Percentiles rank a stretch among this genome's conserved stretches.
Conservation (phyloP, 2,329 filamentous ascomycete genomes). For the Hortaea werneckii region DNA sequence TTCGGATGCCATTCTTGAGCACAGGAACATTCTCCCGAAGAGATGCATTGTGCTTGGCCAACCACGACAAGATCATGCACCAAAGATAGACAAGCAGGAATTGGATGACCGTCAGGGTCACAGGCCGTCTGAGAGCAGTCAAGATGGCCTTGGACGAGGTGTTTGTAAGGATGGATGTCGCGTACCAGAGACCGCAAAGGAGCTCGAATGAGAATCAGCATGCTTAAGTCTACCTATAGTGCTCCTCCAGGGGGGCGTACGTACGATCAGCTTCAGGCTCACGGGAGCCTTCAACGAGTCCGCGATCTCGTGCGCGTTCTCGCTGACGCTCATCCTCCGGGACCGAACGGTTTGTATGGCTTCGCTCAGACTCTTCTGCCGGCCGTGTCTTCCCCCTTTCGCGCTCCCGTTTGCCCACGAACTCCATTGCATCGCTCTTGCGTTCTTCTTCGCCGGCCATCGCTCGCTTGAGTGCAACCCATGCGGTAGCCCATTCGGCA, state of each 20-base stretch:
- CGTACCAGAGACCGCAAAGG: constrained; percentile 86
- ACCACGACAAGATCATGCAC: constrained; percentile 69
- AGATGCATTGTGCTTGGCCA: constrained; percentile 61
- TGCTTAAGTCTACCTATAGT: not conserved
- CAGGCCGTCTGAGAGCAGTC: constrained; percentile 79
- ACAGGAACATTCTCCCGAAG: constrained; percentile 65
- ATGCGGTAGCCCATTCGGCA: constrained; percentile 23
- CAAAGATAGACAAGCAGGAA: constrained; percentile 86
- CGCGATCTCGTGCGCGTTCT: constrained; percentile 87
- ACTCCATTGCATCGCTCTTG: constrained; percentile 31
- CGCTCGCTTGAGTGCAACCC: constrained; percentile 37
- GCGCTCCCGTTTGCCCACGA: constrained; percentile 33
- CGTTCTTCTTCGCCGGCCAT: constrained; percentile 46
- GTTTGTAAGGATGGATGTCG: constrained; percentile 89
- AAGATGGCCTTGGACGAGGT: constrained; percentile 96
- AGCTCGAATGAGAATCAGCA: constrained; percentile 43
- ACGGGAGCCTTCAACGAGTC: constrained; percentile 84
- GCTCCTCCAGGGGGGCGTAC: constrained; percentile 14
- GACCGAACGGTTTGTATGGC: constrained; percentile 75
- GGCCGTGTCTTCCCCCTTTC: constrained; percentile 44
- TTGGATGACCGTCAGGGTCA: constrained; percentile 84
- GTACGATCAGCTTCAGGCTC: constrained; percentile 77
- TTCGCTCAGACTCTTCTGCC: constrained; percentile 81
- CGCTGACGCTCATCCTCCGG: constrained; percentile 74
- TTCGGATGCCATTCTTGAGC: constrained; percentile 72